A percentile compares a stretch with the other conserved stretches of the same genome.
Conservation (phyloP, 352 stramenopile genomes). For the Phytophthora syringae region DNA sequence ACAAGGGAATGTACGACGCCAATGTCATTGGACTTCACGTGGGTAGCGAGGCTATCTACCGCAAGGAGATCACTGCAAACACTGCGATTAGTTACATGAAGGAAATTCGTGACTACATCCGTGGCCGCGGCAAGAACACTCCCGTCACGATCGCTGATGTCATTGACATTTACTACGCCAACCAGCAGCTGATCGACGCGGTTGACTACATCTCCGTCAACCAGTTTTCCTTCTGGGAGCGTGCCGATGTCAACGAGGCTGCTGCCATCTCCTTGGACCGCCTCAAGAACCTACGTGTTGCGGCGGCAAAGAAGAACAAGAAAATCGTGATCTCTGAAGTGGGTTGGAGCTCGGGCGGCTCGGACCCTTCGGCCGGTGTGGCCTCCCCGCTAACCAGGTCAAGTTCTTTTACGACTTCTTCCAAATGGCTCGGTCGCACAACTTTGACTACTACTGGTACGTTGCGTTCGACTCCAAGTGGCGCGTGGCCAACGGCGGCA, state of each 20-base stretch:
- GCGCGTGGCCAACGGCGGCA: constrained; percentile 49
- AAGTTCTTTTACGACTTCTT: constrained; percentile 83
- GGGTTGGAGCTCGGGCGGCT: constrained; percentile 66
- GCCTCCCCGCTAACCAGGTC: constrained; percentile 56
- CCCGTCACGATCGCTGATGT: constrained; percentile 76
- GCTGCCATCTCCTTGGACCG: constrained; percentile 56
- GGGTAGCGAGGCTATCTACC: constrained; percentile 77
- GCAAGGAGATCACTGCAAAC: constrained; percentile 51
- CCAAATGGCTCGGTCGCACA: constrained; percentile 48
- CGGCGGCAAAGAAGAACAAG: constrained; percentile 58
- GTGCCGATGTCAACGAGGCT: constrained; percentile 52
- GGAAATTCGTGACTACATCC: constrained; percentile 57
- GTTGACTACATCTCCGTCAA: constrained; percentile 79
- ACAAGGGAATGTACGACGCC: constrained; percentile 46
- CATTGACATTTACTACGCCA: constrained; percentile 75
- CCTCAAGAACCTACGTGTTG: constrained; percentile 52
- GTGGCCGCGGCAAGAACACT: constrained; percentile 44
- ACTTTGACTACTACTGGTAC: constrained; percentile 82
- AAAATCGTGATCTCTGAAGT: constrained; percentile 68
- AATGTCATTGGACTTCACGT: constrained; percentile 65
- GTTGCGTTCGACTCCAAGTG: constrained; percentile 71
- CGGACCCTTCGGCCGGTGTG: constrained; percentile 32
- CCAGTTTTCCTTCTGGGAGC: constrained; percentile 85
- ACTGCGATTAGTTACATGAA: constrained; percentile 68
- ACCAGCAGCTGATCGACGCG: constrained; percentile 59